A percentile compares a stretch with the other conserved stretches of the same genome.
These are phyloP conservation scores for Monosporozyma aerobia DNA, from an alignment of 805 yeast genomes.

Conservation along the genomic window DNA sequence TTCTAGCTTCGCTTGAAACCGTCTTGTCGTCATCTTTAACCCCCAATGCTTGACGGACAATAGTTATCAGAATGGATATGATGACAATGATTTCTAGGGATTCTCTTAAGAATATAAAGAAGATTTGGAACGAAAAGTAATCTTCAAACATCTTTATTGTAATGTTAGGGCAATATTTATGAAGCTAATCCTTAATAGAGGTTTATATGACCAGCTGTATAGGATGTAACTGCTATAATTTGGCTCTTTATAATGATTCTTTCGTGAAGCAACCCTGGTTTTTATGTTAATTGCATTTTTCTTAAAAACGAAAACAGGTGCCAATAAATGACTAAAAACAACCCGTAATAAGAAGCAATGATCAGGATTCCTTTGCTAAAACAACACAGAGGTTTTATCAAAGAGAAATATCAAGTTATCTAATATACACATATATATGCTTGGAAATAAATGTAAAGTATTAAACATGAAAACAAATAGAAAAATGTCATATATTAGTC, in stretches of 20 bases:
- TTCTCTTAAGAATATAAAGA: constrained; percentile 64
- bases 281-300: not conserved
- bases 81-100: constrained; percentile 71
- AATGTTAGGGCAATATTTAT: not conserved
- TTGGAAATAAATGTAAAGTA: too few relatives aligned
- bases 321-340: not conserved
- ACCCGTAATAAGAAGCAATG: not conserved
- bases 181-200: not conserved
- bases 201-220: not conserved
- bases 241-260: not conserved
- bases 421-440: too few relatives aligned
- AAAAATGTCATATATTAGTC: not conserved
- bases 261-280: not conserved
- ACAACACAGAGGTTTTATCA: not conserved
- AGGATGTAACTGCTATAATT: not conserved
- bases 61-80: constrained; percentile 62
- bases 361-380: not conserved
- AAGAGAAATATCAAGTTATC: not conserved
- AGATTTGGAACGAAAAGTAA: constrained; percentile 61
- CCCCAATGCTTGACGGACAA: constrained; percentile 51
- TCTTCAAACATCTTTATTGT: constrained; percentile 31
- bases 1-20: not conserved
- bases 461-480: not conserved
- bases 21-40: constrained; percentile 20
- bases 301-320: not conserved